Conservation (phyloP, 202 grass and related monocot species). For the Alloteropsis angusta region DNA sequence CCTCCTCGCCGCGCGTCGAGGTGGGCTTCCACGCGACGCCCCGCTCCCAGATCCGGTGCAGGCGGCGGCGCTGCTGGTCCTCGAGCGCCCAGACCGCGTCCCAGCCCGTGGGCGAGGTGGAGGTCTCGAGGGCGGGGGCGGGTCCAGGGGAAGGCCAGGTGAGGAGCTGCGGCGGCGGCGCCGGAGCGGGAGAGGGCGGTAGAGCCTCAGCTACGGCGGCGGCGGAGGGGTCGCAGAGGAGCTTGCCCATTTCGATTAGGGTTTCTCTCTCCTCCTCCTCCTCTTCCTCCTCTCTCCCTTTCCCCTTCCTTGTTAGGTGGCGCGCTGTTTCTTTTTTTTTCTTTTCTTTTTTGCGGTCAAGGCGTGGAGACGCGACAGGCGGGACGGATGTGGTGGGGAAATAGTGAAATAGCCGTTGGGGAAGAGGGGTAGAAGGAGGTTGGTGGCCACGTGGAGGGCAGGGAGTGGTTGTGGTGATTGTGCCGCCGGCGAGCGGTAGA, state of each 20-base stretch:
- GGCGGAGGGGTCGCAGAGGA: constrained; percentile 71
- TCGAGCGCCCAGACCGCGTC: constrained; percentile 58
- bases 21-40: constrained; percentile 73
- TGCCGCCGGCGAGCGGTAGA: background rate
- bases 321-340: background rate
- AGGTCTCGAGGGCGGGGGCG: background rate
- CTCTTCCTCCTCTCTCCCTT: background rate
- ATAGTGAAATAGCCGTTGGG: constrained; percentile 22
- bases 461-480: background rate
- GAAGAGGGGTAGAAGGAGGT: background rate
- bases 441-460: background rate
- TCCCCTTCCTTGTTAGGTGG: background rate
- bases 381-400: background rate
- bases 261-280: constrained; percentile 26
- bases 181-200: constrained; percentile 32
- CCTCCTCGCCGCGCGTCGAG: background rate
- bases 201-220: constrained; percentile 50
- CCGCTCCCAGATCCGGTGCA: constrained; percentile 72
- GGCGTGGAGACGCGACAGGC: background rate
- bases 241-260: constrained; percentile 90
- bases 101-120: constrained; percentile 35
- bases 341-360: background rate
- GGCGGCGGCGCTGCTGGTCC: constrained; percentile 80
- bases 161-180: constrained; percentile 38
- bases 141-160: constrained; percentile 29